A percentile compares a stretch with the other conserved stretches of the same genome.
These are phyloP conservation scores for Linnemannia schmuckeri DNA, from an alignment of 192 early-diverging fungal species.

Conservation along the genomic window DNA sequence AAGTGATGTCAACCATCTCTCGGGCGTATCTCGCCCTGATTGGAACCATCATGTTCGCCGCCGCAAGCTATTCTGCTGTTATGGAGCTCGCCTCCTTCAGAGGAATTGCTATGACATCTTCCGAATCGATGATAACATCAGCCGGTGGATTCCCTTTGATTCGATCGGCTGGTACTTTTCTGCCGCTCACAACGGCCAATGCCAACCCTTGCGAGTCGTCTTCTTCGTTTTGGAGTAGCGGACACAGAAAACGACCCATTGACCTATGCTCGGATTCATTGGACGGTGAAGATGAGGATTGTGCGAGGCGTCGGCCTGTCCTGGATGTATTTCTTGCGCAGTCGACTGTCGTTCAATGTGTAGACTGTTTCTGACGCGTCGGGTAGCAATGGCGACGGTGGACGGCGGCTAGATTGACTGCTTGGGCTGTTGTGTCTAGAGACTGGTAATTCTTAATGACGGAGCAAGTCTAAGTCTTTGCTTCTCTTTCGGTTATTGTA, in stretches of 20 bases:
- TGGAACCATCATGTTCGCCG: conserved; percentile 40
- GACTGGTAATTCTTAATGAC: not conserved
- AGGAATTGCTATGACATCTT: not conserved
- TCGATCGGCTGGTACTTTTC: not conserved
- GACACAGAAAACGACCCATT: not conserved
- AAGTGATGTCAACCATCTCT: conserved; percentile 44
- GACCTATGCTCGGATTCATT: not conserved
- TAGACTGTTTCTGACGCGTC: not conserved
- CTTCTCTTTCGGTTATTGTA: not conserved
- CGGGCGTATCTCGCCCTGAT: conserved; percentile 40
- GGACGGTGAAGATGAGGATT: not conserved
- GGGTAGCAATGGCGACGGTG: not conserved
- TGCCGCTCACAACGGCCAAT: not conserved
- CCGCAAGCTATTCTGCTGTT: conserved; percentile 40
- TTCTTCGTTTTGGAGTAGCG: not conserved
- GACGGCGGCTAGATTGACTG: not conserved
- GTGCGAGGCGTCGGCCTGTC: not conserved
- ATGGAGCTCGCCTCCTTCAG: conserved; percentile 13
- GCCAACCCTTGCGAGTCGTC: not conserved
- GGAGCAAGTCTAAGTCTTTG: not conserved
- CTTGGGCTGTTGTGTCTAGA: not conserved
- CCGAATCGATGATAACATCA: not conserved
- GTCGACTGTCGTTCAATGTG: conserved; percentile 21
- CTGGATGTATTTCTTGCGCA: conserved; percentile 15
- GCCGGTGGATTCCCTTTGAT: not conserved